These are phyloP conservation scores for Adansonia gregorii DNA, from an alignment of 441 rosid genomes.

Conservation along the genomic window DNA sequence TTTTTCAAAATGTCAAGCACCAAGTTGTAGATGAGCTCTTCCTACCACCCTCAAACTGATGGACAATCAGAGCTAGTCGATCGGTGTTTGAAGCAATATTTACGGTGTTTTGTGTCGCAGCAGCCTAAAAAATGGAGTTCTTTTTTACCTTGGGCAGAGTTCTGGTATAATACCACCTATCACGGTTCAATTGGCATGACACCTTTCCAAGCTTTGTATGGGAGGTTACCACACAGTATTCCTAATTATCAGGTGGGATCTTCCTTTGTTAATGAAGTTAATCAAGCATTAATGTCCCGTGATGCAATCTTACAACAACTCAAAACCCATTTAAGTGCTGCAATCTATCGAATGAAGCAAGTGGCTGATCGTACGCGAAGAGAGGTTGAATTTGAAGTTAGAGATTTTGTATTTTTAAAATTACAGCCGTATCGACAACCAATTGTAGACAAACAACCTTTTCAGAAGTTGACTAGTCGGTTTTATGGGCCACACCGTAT, in stretches of 20 bases:
- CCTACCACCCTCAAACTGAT: neutral
- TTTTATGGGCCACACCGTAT: neutral
- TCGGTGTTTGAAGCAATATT: neutral
- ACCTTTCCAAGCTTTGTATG: neutral
- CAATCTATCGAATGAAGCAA: neutral
- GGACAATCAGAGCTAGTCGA: neutral
- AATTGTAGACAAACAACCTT: neutral
- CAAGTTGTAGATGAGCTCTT: neutral
- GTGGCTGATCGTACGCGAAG: neutral
- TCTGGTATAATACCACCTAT: neutral
- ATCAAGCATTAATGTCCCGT: too few relatives aligned
- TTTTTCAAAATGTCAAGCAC: neutral
- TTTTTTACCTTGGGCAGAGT: neutral
- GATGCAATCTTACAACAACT: neutral
- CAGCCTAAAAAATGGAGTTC: neutral
- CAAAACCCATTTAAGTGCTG: neutral
- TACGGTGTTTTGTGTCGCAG: neutral
- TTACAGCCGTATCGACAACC: neutral
- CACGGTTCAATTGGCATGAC: neutral
- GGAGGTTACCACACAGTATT: neutral
- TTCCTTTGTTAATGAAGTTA: neutral
- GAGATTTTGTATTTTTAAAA: neutral
- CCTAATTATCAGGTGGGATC: neutral
- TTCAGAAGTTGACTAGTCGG: neutral
- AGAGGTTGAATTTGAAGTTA: neutral